These are phyloP conservation scores for Heliocybe sulcata DNA, from an alignment of 1,284 basidiomycete genomes.

Conservation along the genomic window DNA sequence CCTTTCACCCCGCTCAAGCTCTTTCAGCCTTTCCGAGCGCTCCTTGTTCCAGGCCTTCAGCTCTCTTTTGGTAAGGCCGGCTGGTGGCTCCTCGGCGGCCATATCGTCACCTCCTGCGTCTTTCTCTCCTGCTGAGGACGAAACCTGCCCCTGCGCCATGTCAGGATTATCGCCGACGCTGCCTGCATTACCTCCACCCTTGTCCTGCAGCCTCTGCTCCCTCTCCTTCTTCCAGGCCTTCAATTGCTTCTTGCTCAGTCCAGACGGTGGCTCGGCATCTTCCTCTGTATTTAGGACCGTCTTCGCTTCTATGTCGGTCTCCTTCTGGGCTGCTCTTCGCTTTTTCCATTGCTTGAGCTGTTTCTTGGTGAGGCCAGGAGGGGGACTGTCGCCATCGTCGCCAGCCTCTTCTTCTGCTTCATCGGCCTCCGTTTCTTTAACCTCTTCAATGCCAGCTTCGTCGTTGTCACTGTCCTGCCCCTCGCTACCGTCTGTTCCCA, in stretches of 20 bases:
- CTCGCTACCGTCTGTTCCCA: too few species aligned
- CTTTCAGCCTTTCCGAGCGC: neutral
- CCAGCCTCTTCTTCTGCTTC: too few species aligned
- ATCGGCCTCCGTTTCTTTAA: too few species aligned
- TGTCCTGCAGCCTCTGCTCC: neutral
- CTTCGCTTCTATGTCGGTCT: neutral
- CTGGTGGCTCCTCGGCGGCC: neutral
- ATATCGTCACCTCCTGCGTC: neutral
- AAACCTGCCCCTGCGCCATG: too few species aligned
- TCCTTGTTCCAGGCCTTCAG: neutral
- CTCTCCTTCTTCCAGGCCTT: conserved; percentile 11
- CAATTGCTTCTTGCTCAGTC: conserved; percentile 2
- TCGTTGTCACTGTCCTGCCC: too few species aligned
- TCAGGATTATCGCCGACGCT: neutral
- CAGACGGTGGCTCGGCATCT: neutral
- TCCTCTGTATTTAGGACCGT: neutral
- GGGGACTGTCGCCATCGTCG: too few species aligned
- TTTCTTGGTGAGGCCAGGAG: too few species aligned
- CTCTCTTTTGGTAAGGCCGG: neutral
- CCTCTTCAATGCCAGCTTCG: too few species aligned
- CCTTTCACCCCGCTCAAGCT: neutral
- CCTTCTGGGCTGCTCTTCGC: neutral
- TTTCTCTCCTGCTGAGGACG: too few species aligned
- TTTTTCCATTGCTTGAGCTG: too few species aligned
- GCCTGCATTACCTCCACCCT: neutral